phyloP scores from a whole-genome alignment of 2,329 filamentous ascomycete species.

The Colletotrichum coccodes region DNA sequence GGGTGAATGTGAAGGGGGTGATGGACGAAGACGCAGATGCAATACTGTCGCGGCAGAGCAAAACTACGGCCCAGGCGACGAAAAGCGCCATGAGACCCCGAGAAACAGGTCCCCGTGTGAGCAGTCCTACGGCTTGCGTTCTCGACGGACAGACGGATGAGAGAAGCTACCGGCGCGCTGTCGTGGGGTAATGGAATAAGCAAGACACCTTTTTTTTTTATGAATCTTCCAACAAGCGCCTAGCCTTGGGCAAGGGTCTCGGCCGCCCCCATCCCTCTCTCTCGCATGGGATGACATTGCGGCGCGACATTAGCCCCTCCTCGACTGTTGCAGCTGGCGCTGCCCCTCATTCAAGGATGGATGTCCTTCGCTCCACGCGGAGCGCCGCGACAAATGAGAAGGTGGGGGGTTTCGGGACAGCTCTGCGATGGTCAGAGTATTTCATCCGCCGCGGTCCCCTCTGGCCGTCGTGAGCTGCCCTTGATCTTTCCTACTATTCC shows the following conservation, averaged over 20 bases:
- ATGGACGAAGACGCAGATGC: not conserved
- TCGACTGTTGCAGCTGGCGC: conserved; percentile 10
- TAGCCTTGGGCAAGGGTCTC: conserved; percentile 24
- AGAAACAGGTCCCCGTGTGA: not conserved
- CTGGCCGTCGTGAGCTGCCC: not conserved
- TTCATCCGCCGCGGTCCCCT: conserved; percentile 28
- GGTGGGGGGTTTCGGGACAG: conserved; percentile 18
- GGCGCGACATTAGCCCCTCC: conserved; percentile 29
- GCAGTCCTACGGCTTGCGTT: not conserved
- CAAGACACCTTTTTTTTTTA: not conserved
- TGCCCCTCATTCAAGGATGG: conserved; percentile 30
- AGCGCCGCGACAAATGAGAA: conserved; percentile 11
- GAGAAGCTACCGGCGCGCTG: not conserved
- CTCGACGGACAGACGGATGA: conserved; percentile 5
- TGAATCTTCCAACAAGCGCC: not conserved
- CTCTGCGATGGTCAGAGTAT: conserved; percentile 30
- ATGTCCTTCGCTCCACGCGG: conserved; percentile 12
- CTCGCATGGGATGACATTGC: conserved; percentile 19
- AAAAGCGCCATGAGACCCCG: not conserved
- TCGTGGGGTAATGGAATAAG: conserved; percentile 7
- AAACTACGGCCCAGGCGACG: not conserved
- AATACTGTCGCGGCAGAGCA: not conserved
- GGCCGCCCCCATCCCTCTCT: conserved; percentile 3
- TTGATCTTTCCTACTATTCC: conserved; percentile 1
- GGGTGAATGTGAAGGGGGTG: not conserved